phyloP scores from a whole-genome alignment of 1,284 basidiomycete species.

The Fomitopsis pinicola region DNA sequence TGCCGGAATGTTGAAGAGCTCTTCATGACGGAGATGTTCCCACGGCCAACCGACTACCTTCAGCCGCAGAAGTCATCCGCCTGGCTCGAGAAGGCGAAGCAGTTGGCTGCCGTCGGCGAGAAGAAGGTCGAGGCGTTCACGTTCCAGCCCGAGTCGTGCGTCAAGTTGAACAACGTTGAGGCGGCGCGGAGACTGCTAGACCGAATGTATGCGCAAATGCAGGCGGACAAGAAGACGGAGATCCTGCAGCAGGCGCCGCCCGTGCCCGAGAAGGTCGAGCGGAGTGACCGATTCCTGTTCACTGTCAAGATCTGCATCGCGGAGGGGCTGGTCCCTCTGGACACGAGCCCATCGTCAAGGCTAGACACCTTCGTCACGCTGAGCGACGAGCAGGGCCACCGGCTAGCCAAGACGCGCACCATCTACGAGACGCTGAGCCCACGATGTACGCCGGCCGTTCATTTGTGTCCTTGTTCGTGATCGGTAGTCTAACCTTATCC shows the following conservation, averaged over 20 bases:
- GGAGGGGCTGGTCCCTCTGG: slow-evolving; percentile 74
- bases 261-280: slow-evolving; percentile 53
- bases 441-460: slow-evolving; percentile 59
- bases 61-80: slow-evolving; percentile 85
- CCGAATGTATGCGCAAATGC: slow-evolving; percentile 89
- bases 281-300: slow-evolving; percentile 76
- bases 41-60: slow-evolving; percentile 69
- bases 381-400: slow-evolving; percentile 87
- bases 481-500: slow-evolving; percentile 4
- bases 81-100: slow-evolving; percentile 92
- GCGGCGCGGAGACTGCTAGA: slow-evolving; percentile 89
- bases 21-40: slow-evolving; percentile 94
- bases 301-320: slow-evolving; percentile 92
- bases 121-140: slow-evolving; percentile 93
- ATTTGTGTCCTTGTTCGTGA: neutral
- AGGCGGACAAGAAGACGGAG: slow-evolving; percentile 85
- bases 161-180: slow-evolving; percentile 98
- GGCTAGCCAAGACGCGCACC: slow-evolving; percentile 92
- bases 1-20: slow-evolving; percentile 84
- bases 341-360: slow-evolving; percentile 65
- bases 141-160: slow-evolving; percentile 90
- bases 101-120: slow-evolving; percentile 74
- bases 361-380: slow-evolving; percentile 93
- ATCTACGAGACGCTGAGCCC: slow-evolving; percentile 91
- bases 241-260: slow-evolving; percentile 61